Percentiles rank a stretch among this genome's conserved stretches.
Conservation (phyloP, 2,329 filamentous ascomycete genomes). For the Cladophialophora yegresii region DNA sequence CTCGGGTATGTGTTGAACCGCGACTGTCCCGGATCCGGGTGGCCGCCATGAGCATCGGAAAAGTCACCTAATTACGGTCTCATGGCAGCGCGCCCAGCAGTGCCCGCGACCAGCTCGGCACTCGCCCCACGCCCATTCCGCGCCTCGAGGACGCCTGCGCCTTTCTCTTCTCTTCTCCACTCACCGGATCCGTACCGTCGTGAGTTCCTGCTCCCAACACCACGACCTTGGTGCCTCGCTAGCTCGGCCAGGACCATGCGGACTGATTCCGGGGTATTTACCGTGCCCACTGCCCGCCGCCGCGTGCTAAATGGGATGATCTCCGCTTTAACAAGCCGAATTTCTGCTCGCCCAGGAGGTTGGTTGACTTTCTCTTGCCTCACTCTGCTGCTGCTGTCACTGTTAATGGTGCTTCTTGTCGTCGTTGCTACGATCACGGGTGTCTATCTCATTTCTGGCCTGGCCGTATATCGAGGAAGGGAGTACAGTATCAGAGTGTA, state of each 20-base stretch:
- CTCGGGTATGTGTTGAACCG: constrained; percentile 10
- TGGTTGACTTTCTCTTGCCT: not conserved
- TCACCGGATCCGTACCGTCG: constrained; percentile 27
- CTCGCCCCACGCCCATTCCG: not conserved
- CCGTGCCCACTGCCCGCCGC: constrained; percentile 12
- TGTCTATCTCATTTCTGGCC: not conserved
- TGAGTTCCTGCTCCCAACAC: not conserved
- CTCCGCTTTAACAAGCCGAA: constrained; percentile 18
- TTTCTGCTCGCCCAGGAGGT: not conserved
- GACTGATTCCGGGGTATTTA: constrained; percentile 28
- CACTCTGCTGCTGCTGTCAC: not conserved
- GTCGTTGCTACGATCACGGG: not conserved
- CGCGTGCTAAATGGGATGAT: not conserved
- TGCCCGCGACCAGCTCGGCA: not conserved
- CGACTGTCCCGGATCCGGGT: constrained; percentile 9
- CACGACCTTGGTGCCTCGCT: not conserved
- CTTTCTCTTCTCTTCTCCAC: constrained; percentile 2
- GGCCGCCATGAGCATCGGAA: constrained; percentile 1
- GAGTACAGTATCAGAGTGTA: not conserved
- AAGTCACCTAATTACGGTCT: constrained; percentile 1
- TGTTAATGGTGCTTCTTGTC: constrained; percentile 6
- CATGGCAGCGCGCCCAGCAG: not conserved
- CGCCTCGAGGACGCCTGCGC: not conserved
- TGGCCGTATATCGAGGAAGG: not conserved
- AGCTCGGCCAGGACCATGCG: not conserved